These are phyloP conservation scores for Trifolium dubium DNA, from an alignment of 306 rosid species.

Conservation along the genomic window DNA sequence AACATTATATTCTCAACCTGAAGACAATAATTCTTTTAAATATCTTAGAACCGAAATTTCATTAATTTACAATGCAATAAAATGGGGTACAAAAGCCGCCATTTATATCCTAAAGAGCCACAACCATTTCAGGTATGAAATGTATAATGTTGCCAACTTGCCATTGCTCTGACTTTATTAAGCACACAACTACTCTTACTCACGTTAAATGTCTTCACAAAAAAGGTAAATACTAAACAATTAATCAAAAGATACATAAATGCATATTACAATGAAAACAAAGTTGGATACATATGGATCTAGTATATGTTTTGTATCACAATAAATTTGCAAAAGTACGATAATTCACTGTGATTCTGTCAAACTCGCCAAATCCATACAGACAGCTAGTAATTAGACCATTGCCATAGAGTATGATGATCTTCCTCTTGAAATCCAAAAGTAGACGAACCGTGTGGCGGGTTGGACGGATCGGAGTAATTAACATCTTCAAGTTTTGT, in stretches of 20 bases:
- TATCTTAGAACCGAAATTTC: slow-evolving; percentile 34
- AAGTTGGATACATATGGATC: background rate
- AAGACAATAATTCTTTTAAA: slow-evolving; percentile 36
- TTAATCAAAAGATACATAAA: background rate
- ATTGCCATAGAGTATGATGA: slow-evolving; percentile 77
- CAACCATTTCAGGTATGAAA: slow-evolving; percentile 26
- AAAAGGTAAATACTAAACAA: slow-evolving; percentile 38
- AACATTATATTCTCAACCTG: background rate
- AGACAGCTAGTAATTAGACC: slow-evolving; percentile 53
- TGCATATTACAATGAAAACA: background rate
- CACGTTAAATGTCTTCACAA: slow-evolving; percentile 21
- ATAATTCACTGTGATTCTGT: background rate
- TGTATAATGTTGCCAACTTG: background rate
- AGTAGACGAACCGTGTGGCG: slow-evolving; percentile 57
- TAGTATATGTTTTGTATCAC: background rate
- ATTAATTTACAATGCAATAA: slow-evolving; percentile 38
- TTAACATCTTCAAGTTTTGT: slow-evolving; percentile 66
- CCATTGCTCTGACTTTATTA: slow-evolving; percentile 37
- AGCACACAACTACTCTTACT: slow-evolving; percentile 3
- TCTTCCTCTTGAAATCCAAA: slow-evolving; percentile 76
- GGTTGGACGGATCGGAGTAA: slow-evolving; percentile 70
- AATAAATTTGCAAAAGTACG: too few relatives aligned
- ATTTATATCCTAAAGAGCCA: slow-evolving; percentile 38
- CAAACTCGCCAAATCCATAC: background rate
- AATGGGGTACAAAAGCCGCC: slow-evolving; percentile 35